Evolutionary conservation across 2,329 filamentous ascomycete species (phyloP).

Genomic region (Calonectria fujianensis): DNA sequence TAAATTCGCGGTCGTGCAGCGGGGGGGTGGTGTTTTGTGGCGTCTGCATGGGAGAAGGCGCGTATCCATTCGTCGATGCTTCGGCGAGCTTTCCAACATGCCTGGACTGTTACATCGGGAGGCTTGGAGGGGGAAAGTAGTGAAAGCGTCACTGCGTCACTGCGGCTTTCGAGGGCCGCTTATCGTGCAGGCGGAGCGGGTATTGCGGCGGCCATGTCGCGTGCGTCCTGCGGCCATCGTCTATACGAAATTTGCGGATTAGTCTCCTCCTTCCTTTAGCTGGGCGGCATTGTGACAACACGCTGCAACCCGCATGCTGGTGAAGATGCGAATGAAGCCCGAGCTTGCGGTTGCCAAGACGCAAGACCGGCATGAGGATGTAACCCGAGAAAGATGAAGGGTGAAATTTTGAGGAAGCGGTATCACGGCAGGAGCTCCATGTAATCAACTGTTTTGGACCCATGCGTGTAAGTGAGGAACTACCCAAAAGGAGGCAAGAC

Average conservation of each 20-base stretch:
- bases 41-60: conserved; percentile 6
- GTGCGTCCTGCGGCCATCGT: neutral
- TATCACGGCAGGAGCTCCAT: conserved; percentile 3
- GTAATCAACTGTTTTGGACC: conserved; percentile 5
- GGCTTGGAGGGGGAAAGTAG: neutral
- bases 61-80: neutral
- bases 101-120: conserved; percentile 13
- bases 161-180: neutral
- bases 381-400: neutral
- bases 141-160: neutral
- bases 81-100: conserved; percentile 14
- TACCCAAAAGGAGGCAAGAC: conserved; percentile 14
- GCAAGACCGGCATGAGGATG: conserved; percentile 2
- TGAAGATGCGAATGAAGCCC: neutral
- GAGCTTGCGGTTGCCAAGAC: conserved; percentile 5
- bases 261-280: neutral
- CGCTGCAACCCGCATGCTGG: neutral
- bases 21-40: conserved; percentile 10
- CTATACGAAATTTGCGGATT: conserved; percentile 25
- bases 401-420: neutral
- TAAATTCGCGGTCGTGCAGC: conserved; percentile 13
- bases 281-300: conserved; percentile 20
- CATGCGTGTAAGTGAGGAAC: conserved; percentile 20
- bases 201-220: conserved; percentile 16
- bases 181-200: conserved; percentile 7